Conservation (phyloP, 176 grass and related monocot genomes). For the Alopecurus myosuroides region DNA sequence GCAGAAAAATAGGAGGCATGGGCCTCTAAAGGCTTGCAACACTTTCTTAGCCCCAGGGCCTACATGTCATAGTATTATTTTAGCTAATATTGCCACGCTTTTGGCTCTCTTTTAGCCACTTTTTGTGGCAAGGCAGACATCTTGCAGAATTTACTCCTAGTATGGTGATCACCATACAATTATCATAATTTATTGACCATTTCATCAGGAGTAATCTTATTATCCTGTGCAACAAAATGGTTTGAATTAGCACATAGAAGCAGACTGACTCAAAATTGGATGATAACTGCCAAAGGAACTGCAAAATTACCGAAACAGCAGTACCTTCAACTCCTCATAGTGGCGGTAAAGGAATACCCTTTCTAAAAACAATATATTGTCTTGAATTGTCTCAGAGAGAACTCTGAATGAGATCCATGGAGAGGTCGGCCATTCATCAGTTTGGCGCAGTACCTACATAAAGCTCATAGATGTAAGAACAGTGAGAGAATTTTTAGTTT, state of each 20-base stretch:
- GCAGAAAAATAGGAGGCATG: neutral
- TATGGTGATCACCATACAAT: slow-evolving; percentile 7
- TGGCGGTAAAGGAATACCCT: too few species aligned
- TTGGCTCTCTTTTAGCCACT: neutral
- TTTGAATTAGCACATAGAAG: neutral
- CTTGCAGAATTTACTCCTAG: neutral
- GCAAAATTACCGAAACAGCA: too few species aligned
- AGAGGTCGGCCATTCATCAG: slow-evolving; percentile 36
- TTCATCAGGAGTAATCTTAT: slow-evolving; percentile 44
- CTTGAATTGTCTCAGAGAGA: too few species aligned
- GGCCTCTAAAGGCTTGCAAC: neutral
- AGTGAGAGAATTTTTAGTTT: neutral
- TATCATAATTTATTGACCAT: slow-evolving; percentile 51
- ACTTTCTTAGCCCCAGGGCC: neutral
- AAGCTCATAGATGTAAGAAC: neutral
- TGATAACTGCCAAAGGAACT: too few species aligned
- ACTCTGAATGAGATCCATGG: too few species aligned
- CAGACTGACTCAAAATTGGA: slow-evolving; percentile 14
- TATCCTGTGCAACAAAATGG: slow-evolving; percentile 30
- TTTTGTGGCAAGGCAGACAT: neutral
- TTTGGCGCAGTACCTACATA: slow-evolving; percentile 24
- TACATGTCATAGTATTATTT: neutral
- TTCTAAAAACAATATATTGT: too few species aligned
- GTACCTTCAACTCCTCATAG: too few species aligned
- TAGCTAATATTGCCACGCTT: neutral